A percentile compares a stretch with the other conserved stretches of the same genome.
These are phyloP conservation scores for Stropharia rugosoannulata DNA, from an alignment of 768 basidiomycete genomes.

Conservation along the genomic window DNA sequence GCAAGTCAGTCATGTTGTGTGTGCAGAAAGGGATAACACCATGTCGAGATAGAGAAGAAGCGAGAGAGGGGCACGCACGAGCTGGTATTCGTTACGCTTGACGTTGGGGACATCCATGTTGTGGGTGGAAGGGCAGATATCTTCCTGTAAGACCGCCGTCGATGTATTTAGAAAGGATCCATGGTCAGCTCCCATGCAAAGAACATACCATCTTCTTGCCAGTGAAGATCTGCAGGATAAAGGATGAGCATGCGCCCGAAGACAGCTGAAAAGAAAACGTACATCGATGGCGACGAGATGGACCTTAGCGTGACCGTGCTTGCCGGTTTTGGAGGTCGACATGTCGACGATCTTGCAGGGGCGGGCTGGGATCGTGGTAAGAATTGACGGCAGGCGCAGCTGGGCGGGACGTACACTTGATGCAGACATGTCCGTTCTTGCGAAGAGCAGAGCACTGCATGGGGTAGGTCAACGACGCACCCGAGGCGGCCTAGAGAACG, in stretches of 20 bases:
- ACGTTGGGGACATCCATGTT: conserved; percentile 99
- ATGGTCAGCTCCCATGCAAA: conserved; percentile 6
- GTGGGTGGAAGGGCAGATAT: conserved; percentile 96
- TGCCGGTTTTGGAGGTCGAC: conserved; percentile 99
- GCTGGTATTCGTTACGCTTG: conserved; percentile 82
- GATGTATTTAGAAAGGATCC: not conserved
- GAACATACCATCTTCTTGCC: conserved; percentile 87
- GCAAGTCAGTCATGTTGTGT: not conserved
- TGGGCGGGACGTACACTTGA: conserved; percentile 61
- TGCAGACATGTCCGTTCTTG: conserved; percentile 92
- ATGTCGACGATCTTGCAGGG: conserved; percentile 99
- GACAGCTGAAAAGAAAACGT: conserved; percentile 31
- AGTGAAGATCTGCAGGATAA: conserved; percentile 84
- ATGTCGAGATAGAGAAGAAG: not conserved
- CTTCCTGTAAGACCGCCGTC: conserved; percentile 56
- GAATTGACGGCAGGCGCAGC: conserved; percentile 3
- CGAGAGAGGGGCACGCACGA: conserved; percentile 48
- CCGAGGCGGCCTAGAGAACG: conserved; percentile 55
- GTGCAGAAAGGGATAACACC: not conserved
- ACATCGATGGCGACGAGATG: conserved; percentile 97
- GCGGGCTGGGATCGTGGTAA: conserved; percentile 46
- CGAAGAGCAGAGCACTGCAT: conserved; percentile 97
- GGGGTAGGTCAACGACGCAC: conserved; percentile 78
- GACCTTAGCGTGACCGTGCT: conserved; percentile 99
- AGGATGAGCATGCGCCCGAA: conserved; percentile 11